These are phyloP conservation scores for Russula lepida DNA, from an alignment of 768 basidiomycete genomes.

Conservation along the genomic window DNA sequence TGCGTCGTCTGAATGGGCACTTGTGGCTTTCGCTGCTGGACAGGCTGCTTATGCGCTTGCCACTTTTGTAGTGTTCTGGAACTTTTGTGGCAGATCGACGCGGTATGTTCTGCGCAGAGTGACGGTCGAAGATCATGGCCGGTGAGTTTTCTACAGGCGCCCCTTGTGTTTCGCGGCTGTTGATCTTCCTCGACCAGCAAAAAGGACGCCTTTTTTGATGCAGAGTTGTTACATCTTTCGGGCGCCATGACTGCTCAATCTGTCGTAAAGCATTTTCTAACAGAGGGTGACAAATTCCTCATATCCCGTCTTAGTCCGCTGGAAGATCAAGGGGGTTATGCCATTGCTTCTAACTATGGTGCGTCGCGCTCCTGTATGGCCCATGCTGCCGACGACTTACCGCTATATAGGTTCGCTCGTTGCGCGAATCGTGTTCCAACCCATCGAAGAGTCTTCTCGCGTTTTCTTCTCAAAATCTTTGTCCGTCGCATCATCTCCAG, in stretches of 20 bases:
- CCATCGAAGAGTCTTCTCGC: slow-evolving; percentile 87
- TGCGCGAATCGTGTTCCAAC: slow-evolving; percentile 90
- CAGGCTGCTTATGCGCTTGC: slow-evolving; percentile 65
- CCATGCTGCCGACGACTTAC: neutral
- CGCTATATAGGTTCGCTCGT: slow-evolving; percentile 67
- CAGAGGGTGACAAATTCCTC: slow-evolving; percentile 90
- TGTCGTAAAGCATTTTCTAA: slow-evolving; percentile 87
- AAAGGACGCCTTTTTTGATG: slow-evolving; percentile 35
- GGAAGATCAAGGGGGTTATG: slow-evolving; percentile 89
- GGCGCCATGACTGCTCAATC: slow-evolving; percentile 84
- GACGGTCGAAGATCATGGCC: slow-evolving; percentile 21
- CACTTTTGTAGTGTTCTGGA: slow-evolving; percentile 49
- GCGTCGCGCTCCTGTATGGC: slow-evolving; percentile 17
- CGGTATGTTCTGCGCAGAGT: slow-evolving; percentile 23
- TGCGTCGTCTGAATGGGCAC: slow-evolving; percentile 39
- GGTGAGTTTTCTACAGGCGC: slow-evolving; percentile 22
- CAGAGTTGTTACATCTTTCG: slow-evolving; percentile 50
- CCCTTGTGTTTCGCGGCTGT: neutral
- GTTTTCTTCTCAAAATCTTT: slow-evolving; percentile 76
- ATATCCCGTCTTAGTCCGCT: slow-evolving; percentile 78
- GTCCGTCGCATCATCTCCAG: neutral
- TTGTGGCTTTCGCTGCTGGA: slow-evolving; percentile 81
- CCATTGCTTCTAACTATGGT: slow-evolving; percentile 95
- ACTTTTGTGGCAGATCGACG: slow-evolving; percentile 20
- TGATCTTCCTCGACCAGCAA: slow-evolving; percentile 17